phyloP scores from a whole-genome alignment of 2,329 filamentous ascomycete genomes.

The Lachnellula hyalina region DNA sequence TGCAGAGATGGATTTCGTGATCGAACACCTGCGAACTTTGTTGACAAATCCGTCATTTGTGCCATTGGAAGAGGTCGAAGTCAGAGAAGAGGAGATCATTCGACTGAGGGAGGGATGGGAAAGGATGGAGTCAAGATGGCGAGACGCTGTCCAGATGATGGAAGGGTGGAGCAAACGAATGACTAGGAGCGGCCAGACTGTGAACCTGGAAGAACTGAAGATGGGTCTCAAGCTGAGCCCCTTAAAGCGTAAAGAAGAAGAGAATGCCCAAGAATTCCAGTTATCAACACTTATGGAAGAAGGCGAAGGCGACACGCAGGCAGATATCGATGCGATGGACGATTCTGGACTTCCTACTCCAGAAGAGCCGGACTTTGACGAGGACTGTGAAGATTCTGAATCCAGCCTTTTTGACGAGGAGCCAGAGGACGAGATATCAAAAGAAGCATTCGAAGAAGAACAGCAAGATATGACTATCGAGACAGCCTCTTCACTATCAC shows the following conservation, averaged over 20 bases:
- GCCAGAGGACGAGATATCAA: conserved; percentile 31
- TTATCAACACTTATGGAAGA: conserved; percentile 26
- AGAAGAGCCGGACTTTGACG: conserved; percentile 25
- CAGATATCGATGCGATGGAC: conserved; percentile 32
- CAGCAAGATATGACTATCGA: conserved; percentile 23
- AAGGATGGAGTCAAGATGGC: conserved; percentile 88
- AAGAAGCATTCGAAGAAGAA: conserved; percentile 21
- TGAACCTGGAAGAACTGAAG: conserved; percentile 63
- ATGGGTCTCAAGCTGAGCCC: conserved; percentile 62
- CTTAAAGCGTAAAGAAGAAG: conserved; percentile 47
- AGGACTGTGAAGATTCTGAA: conserved; percentile 25
- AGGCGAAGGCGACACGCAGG: conserved; percentile 29
- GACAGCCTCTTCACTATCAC: conserved; percentile 23
- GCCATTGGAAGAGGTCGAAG: conserved; percentile 85
- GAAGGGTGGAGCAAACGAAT: conserved; percentile 86
- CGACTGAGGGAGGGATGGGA: conserved; percentile 82
- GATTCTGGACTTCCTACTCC: conserved; percentile 18
- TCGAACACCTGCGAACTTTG: conserved; percentile 76
- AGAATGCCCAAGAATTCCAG: conserved; percentile 38
- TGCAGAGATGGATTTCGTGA: conserved; percentile 66
- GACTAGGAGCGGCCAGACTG: conserved; percentile 61
- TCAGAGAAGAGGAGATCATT: conserved; percentile 87
- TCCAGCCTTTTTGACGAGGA: conserved; percentile 45
- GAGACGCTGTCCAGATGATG: conserved; percentile 84
- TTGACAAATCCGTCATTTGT: conserved; percentile 96